Conservation (phyloP, 108 stramenopile genomes). For the Epithemia pelagica region DNA sequence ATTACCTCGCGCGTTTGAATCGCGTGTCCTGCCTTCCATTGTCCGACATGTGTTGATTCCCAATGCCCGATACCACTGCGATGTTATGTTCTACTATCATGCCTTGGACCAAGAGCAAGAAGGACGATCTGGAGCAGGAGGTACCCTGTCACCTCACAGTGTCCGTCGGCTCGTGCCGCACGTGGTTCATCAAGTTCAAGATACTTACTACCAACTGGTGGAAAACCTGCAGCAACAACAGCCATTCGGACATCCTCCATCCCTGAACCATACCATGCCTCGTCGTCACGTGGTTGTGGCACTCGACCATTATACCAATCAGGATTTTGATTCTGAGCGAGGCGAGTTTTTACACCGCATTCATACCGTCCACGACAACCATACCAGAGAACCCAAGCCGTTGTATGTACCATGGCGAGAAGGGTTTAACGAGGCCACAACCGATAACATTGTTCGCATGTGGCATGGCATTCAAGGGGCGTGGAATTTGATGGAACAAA, state of each 20-base stretch:
- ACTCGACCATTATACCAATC: slow-evolving; percentile 20
- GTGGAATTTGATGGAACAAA: slow-evolving; percentile 28
- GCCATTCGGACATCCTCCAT: no score
- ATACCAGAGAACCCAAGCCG: slow-evolving; percentile 4
- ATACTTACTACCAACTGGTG: not conserved
- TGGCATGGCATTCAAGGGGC: slow-evolving; percentile 40
- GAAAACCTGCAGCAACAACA: not conserved
- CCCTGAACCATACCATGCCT: no score
- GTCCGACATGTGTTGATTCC: slow-evolving; percentile 23
- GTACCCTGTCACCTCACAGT: slow-evolving; percentile 3
- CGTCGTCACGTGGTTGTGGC: not conserved
- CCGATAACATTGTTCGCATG: slow-evolving; percentile 35
- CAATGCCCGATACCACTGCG: slow-evolving; percentile 24
- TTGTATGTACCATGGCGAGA: slow-evolving; percentile 34
- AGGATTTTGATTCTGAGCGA: slow-evolving; percentile 22
- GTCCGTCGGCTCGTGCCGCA: slow-evolving; percentile 11
- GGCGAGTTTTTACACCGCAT: slow-evolving; percentile 18
- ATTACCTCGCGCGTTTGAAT: slow-evolving; percentile 20
- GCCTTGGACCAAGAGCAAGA: slow-evolving; percentile 4
- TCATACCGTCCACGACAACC: slow-evolving; percentile 15
- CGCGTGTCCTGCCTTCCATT: slow-evolving; percentile 29
- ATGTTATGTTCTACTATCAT: slow-evolving; percentile 27
- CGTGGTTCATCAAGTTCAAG: slow-evolving; percentile 1
- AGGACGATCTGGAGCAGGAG: slow-evolving; percentile 38
- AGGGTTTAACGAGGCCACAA: slow-evolving; percentile 2